Base-by-base conservation (phyloP, 495 filamentous ascomycete genomes). In the Cetradonia linearis region DNA sequence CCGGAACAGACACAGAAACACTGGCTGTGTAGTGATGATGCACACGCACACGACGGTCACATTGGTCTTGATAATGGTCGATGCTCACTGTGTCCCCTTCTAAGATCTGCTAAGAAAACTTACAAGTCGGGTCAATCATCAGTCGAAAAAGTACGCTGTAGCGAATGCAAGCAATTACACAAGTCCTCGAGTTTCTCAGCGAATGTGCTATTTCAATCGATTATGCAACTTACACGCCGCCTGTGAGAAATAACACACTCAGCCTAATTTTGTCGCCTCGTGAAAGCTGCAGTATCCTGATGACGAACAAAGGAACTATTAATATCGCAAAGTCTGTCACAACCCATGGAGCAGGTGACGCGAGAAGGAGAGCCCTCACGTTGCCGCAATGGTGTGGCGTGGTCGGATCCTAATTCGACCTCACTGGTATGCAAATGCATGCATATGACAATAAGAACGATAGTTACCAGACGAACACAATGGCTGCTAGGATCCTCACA, bases 281-380 rank as follows among this genome's bases (percentile, higher is more conserved):
- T 18, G 25, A 23, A 18, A 62, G 14, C 1, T 57, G 60, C 53
- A 62, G 31, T 9, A 34, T 47, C 28, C 38, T 28, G 0, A 62
- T 20, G 5, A 62, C 20, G 13, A 28, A 28, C 10, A 62, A 16
- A 20, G 60, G 60, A 16, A 54, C 53, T 18, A 62, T n/a, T 13
- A 62, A 27, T 30, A 57, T 57, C 3, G 60, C 60, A 30, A 62
- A 62, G 33, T 62, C 60, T 1, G 60, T 62, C 53, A 62, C 13
- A 6, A 57, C 34, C 60, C 52, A 62, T 4, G 60, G 52, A 1
- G 57, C 16, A 11, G 53, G 52, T 23, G 14, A 18, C 4, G 38
- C 8, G 2, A 56, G 6, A 10, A 34, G 10, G 30, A 62, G 2
- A n/a, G 28, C 2, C 44, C 7, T 8, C 37, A 30, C 11, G 27